Conservation (phyloP, 2,329 filamentous ascomycete species). For the Colletotrichum camelliae region DNA sequence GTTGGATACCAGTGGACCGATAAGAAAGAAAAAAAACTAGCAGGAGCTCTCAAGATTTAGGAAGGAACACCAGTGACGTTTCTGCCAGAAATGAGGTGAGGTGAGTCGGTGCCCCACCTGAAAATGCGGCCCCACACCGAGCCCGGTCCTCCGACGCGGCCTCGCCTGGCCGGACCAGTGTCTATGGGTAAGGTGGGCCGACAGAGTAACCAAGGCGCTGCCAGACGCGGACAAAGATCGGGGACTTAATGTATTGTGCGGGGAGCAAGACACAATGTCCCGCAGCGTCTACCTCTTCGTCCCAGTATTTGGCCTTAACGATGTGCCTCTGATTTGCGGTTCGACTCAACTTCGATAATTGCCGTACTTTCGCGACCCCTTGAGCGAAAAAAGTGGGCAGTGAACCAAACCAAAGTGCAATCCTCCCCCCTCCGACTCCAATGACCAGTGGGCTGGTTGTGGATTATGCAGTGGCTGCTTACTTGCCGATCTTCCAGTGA, state of each 20-base stretch:
- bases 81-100: neutral
- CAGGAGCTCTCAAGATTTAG: no score
- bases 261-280: no score
- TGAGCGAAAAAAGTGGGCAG: neutral
- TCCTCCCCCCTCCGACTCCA: neutral
- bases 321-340: neutral
- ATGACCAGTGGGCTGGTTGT: neutral
- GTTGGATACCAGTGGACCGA: no score
- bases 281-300: accelerated
- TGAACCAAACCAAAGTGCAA: neutral
- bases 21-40: no score
- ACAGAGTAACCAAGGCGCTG: no score
- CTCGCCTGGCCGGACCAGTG: no score
- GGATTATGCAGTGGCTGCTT: neutral
- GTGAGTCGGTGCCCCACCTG: neutral
- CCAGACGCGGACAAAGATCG: no score
- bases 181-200: neutral
- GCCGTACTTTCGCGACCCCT: no score
- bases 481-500: neutral
- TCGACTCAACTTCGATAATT: no score
- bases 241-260: neutral
- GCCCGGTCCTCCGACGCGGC: no score
- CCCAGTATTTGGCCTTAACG: accelerated
- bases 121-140: no score
- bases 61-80: no score